Evolutionary conservation across 208 protist species (phyloP), one percentile per base, ranked within the genome.

Genomic region (Angomonas ambiguus): DNA sequence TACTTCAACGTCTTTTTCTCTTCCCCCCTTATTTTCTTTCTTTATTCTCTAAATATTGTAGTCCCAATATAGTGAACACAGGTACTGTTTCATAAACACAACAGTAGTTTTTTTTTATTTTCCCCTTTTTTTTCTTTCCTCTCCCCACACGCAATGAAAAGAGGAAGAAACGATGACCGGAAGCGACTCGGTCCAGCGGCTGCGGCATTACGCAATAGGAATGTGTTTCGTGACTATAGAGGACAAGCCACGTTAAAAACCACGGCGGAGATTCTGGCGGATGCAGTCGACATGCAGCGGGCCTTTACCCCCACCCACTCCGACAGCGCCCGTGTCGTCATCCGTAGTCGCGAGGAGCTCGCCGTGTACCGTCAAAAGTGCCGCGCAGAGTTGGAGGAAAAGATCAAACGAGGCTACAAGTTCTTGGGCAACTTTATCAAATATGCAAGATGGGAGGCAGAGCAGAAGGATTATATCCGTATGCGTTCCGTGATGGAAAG

Each of bases 361-460:
- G 91, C 87, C 1, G 78, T 98, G 24, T 99, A 98, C 78, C 81
- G 87, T 22, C 81, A 95, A 61, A 86, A 86, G 56, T 97, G 97
- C 58, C 85, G 98, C n/a, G 89, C 94, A 30, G 87, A 97, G 69
- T 95, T 97, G 79, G 98, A 99, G 71, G 95, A 98, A 63, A 71
- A 79, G 8, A 82, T 99, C 33, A 81, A 89, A 22, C 76, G 85
- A 13, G 94, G 95, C 34, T 85, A 83, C 49, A 66, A 71, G 2
- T 68, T 80, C 18, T 84, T 98, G 5, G 74, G 75, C 32, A 88
- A 93, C 55, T 99, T 92, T 88, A 63, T 98, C 28, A 98, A 97
- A 72, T 99, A 99, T 85, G 98, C 98, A 0, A 48, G 74, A 4
- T 99, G 97, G 97, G 98, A 99, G 74, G 98, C 98, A 58, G 84